A percentile compares a stretch with the other conserved stretches of the same genome.
phyloP scores from a whole-genome alignment of 495 filamentous ascomycete genomes.

The Usnea hakonensis region DNA sequence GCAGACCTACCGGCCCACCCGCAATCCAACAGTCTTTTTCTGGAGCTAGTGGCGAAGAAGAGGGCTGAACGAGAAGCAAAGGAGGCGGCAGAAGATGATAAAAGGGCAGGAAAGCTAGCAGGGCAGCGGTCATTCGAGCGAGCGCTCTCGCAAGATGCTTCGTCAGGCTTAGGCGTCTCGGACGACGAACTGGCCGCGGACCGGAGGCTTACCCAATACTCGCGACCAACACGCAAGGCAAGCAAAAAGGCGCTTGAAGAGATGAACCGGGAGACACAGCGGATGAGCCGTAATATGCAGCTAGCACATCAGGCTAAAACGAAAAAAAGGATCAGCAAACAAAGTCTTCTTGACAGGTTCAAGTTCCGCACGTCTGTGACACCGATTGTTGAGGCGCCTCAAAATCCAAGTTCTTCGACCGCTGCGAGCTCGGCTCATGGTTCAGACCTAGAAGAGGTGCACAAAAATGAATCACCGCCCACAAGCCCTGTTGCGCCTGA shows the following conservation, averaged over 20 bases:
- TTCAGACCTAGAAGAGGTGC: constrained; percentile 42
- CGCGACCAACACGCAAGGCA: constrained; percentile 71
- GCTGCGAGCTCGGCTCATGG: constrained; percentile 38
- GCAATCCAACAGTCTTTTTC: constrained; percentile 49
- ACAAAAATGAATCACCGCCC: constrained; percentile 42
- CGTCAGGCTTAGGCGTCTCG: constrained; percentile 26
- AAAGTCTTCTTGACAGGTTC: constrained; percentile 76
- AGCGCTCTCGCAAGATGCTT: constrained; percentile 20
- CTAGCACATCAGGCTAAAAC: constrained; percentile 83
- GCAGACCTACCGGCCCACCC: constrained; percentile 40
- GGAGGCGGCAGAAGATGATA: constrained; percentile 48
- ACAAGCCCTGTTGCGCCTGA: constrained; percentile 39
- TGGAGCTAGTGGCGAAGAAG: constrained; percentile 63
- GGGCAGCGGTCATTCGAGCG: constrained; percentile 37
- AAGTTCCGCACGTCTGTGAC: constrained; percentile 51
- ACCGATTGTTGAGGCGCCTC: constrained; percentile 20
- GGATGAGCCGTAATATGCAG: constrained; percentile 82
- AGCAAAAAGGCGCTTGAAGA: constrained; percentile 96
- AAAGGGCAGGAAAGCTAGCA: constrained; percentile 45
- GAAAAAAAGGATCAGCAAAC: constrained; percentile 85
- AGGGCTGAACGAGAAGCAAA: constrained; percentile 58
- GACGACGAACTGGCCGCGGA: constrained; percentile 51
- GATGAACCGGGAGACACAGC: constrained; percentile 87
- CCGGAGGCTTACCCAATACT: constrained; percentile 52
- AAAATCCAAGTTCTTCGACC: constrained; percentile 33